Conservation (phyloP, 2,329 filamentous ascomycete genomes). For the Fonsecaea pugnacius region DNA sequence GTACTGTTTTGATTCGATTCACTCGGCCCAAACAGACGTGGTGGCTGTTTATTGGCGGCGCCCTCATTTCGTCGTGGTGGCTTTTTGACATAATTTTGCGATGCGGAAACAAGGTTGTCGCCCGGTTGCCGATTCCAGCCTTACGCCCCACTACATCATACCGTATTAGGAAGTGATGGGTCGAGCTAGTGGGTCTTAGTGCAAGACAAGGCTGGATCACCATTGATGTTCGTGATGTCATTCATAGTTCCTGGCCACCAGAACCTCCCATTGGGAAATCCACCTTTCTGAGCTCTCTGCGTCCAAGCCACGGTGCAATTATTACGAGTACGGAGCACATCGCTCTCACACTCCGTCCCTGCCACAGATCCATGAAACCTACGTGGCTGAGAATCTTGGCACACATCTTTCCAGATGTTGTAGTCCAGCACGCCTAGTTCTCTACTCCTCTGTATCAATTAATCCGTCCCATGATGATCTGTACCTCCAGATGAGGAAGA, state of each 20-base stretch:
- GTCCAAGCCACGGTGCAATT: constrained; percentile 1
- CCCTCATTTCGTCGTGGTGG: background rate
- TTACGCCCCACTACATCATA: background rate
- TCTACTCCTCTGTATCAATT: background rate
- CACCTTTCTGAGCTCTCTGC: background rate
- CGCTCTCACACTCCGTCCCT: background rate
- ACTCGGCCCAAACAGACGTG: background rate
- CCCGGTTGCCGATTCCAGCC: background rate
- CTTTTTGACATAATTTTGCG: background rate
- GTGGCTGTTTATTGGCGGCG: background rate
- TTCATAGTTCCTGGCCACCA: background rate
- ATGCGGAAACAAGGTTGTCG: constrained; percentile 1
- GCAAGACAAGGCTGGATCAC: constrained; percentile 3
- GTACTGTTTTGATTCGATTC: background rate
- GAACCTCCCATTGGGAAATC: background rate
- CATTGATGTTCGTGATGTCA: constrained; percentile 6
- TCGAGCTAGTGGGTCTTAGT: background rate
- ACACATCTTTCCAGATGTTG: background rate
- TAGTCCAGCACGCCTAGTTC: background rate
- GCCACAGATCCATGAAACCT: background rate
- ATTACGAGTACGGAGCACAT: background rate
- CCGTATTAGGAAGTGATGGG: background rate
- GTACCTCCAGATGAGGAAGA: background rate
- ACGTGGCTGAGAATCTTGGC: background rate
- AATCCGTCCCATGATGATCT: background rate